These are phyloP conservation scores for Sclerotinia minor DNA, from an alignment of 2,329 filamentous ascomycete genomes.

Conservation along the genomic window DNA sequence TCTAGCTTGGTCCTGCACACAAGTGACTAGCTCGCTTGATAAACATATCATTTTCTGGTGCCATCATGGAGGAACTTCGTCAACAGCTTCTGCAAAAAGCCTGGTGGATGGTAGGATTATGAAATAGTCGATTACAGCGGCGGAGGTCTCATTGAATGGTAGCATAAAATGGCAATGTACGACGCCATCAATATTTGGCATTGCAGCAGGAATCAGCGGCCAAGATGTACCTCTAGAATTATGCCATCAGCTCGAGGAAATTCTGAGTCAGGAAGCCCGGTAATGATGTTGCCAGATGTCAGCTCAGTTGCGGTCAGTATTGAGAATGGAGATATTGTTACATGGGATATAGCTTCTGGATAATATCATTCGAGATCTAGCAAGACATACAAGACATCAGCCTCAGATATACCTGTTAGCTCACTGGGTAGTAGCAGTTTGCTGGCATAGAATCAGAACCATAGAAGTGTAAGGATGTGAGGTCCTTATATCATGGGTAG, in stretches of 20 bases:
- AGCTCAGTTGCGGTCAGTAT: neutral
- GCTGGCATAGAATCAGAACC: neutral
- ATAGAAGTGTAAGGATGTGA: neutral
- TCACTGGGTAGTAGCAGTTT: neutral
- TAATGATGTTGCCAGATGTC: neutral
- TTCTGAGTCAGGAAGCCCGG: neutral
- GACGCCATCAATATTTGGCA: neutral
- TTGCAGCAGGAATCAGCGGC: neutral
- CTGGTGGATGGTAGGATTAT: neutral
- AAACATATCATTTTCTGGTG: neutral
- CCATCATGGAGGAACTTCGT: neutral
- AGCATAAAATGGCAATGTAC: neutral
- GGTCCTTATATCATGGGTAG: neutral
- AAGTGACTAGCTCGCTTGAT: neutral
- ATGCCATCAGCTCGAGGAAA: neutral
- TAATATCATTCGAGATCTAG: neutral
- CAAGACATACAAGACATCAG: neutral
- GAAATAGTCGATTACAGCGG: neutral
- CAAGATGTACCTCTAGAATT: neutral
- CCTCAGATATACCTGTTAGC: neutral
- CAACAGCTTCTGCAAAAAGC: neutral
- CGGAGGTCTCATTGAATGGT: neutral
- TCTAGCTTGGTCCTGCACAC: neutral
- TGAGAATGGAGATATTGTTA: neutral
- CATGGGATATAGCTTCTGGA: slow-evolving; percentile 24